Evolutionary conservation across 2,329 filamentous ascomycete genomes (phyloP).

Genomic region (Exophiala dermatitidis): DNA sequence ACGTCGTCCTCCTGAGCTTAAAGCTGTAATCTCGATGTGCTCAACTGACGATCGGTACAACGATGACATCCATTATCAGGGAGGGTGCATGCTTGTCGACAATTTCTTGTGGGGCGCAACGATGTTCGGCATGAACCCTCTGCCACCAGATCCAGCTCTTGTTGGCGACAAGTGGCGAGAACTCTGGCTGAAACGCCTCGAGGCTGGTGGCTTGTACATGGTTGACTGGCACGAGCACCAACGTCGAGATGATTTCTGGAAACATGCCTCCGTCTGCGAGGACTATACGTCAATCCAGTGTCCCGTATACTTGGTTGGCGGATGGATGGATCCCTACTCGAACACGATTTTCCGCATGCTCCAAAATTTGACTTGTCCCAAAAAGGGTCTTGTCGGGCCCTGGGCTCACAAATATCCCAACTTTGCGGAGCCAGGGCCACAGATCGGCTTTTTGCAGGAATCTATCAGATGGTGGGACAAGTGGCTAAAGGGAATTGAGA

Average conservation of each 20-base stretch:
- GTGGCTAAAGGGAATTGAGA: conserved; percentile 13
- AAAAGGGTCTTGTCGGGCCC: conserved; percentile 9
- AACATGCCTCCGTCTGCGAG: conserved; percentile 13
- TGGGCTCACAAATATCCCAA: conserved; percentile 16
- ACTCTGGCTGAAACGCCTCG: conserved; percentile 9
- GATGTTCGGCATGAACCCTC: conserved; percentile 15
- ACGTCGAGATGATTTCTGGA: conserved; percentile 12
- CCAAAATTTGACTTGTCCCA: conserved; percentile 6
- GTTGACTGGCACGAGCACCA: conserved; percentile 13
- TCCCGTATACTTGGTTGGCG: conserved; percentile 12
- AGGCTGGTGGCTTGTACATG: conserved; percentile 12
- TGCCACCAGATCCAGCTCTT: conserved; percentile 10
- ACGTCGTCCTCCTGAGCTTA: conserved; percentile 10
- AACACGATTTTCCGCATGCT: conserved; percentile 12
- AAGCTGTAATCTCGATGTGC: conserved; percentile 8
- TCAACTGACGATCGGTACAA: conserved; percentile 14
- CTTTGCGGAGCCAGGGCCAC: conserved; percentile 12
- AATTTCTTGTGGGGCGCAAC: conserved; percentile 15
- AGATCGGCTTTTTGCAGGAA: conserved; percentile 14
- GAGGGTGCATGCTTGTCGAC: conserved; percentile 12
- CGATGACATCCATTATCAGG: conserved; percentile 12
- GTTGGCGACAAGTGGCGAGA: conserved; percentile 17
- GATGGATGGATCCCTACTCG: conserved; percentile 12
- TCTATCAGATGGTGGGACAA: conserved; percentile 13
- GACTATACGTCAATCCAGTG: conserved; percentile 10